phyloP scores from a whole-genome alignment of 2,329 filamentous ascomycete genomes.

The Fusarium sp. region DNA sequence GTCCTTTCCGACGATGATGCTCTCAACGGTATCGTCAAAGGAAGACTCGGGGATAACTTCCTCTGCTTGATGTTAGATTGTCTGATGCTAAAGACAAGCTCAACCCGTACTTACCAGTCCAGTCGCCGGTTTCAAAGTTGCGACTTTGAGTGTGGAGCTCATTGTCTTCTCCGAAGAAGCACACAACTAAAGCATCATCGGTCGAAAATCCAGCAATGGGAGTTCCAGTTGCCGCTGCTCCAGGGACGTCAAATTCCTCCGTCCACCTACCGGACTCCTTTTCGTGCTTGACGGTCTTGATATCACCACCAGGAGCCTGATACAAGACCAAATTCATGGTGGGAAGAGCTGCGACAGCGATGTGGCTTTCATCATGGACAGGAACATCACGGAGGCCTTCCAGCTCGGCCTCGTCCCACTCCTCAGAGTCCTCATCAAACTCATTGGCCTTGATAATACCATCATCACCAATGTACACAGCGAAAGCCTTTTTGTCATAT shows the following conservation, averaged over 20 bases:
- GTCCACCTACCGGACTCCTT: rapidly evolving
- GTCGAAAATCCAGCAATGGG: not conserved
- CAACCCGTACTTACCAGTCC: not conserved
- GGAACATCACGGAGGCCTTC: not conserved
- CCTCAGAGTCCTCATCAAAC: not conserved
- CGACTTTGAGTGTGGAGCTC: not conserved
- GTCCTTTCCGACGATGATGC: not conserved
- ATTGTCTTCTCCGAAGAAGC: not conserved
- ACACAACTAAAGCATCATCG: not conserved
- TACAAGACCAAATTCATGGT: not conserved
- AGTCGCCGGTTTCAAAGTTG: not conserved
- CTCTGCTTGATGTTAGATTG: not conserved
- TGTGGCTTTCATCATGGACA: not conserved
- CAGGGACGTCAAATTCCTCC: not conserved
- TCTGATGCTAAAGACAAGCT: rapidly evolving
- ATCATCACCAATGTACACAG: not conserved
- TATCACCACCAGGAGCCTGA: not conserved
- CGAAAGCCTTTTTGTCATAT: not conserved
- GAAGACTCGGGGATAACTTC: not conserved
- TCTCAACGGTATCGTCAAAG: not conserved
- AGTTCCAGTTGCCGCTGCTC: not conserved
- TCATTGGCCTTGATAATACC: not conserved
- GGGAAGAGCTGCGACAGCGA: not conserved
- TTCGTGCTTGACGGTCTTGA: not conserved
- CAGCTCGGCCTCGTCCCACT: not conserved